A percentile compares a stretch with the other conserved stretches of the same genome.
Evolutionary conservation across 1,284 basidiomycete genomes (phyloP).

Genomic region (Microbotryum intermedium): DNA sequence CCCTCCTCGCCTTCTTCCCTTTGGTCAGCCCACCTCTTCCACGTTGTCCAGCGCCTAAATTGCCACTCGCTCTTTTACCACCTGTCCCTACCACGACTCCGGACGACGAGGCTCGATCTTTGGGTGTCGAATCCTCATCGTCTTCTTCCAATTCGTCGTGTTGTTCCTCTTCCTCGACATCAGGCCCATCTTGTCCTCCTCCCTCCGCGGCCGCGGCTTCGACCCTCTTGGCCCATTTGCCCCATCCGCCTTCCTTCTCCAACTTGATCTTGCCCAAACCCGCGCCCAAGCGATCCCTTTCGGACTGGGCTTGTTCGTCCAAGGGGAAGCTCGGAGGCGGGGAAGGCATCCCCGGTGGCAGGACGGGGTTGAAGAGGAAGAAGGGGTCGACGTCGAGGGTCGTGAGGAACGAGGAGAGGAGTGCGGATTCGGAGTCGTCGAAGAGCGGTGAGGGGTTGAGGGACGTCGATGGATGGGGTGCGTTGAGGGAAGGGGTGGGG

Average conservation of each 20-base stretch:
- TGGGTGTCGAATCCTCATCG: no score
- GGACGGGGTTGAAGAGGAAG: constrained; percentile 27
- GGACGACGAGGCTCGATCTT: no score
- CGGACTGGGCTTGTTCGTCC: background rate
- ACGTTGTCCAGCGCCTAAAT: no score
- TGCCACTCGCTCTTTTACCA: no score
- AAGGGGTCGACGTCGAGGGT: constrained; percentile 21
- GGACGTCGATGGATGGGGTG: background rate
- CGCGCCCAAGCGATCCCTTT: constrained; percentile 11
- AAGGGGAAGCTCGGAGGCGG: constrained; percentile 6
- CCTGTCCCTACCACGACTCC: no score
- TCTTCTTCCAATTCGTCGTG: no score
- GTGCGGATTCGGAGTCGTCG: constrained; percentile 15
- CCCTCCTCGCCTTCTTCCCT: no score
- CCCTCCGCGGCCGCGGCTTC: background rate
- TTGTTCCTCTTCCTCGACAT: no score
- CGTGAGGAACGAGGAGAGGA: constrained; percentile 23
- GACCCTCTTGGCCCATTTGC: background rate
- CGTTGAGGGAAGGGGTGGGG: background rate
- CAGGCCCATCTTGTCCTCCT: background rate
- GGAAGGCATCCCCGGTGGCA: constrained; percentile 26
- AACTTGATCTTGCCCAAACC: constrained; percentile 8
- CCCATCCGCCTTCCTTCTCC: background rate
- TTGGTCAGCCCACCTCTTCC: no score
- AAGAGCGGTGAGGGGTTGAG: constrained; percentile 8